These are phyloP conservation scores for Neurospora africana DNA, from an alignment of 495 filamentous ascomycete genomes.

Conservation along the genomic window DNA sequence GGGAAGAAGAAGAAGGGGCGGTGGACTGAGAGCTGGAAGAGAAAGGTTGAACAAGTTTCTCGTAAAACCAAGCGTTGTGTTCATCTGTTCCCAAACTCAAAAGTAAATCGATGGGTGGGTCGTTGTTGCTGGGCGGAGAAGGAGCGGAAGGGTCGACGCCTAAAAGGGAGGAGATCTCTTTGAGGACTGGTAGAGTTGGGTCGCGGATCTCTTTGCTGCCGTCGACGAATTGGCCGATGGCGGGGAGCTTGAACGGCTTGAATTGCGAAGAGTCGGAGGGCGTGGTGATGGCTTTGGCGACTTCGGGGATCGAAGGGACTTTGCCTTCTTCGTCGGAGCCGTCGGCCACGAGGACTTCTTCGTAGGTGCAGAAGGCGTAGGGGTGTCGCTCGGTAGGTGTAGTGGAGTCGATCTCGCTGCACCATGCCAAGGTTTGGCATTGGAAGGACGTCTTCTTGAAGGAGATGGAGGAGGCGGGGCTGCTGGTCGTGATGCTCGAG, in stretches of 20 bases:
- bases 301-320: constrained; percentile 21
- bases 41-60: constrained; percentile 11
- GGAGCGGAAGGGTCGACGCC: constrained; percentile 1
- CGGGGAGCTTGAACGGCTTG: constrained; percentile 26
- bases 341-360: constrained; percentile 11
- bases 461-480: constrained; percentile 5
- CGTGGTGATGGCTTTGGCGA: constrained; percentile 25
- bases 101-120: constrained; percentile 19
- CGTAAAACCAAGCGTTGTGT: constrained; percentile 25
- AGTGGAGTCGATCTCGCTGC: constrained; percentile 19
- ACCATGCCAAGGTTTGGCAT: constrained; percentile 25
- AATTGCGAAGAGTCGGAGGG: constrained; percentile 15
- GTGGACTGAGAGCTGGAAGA: neutral
- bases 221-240: constrained; percentile 21
- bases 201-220: constrained; percentile 26
- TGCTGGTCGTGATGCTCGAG: constrained; percentile 1
- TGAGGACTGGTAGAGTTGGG: constrained; percentile 20
- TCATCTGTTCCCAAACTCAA: constrained; percentile 22
- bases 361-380: constrained; percentile 25
- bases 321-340: neutral
- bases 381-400: constrained; percentile 11
- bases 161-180: constrained; percentile 18
- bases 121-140: neutral
- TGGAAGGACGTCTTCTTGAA: constrained; percentile 20
- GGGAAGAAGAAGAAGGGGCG: neutral